Base-by-base conservation (phyloP, 345 rosid genomes). In the Citrus trifoliata region DNA sequence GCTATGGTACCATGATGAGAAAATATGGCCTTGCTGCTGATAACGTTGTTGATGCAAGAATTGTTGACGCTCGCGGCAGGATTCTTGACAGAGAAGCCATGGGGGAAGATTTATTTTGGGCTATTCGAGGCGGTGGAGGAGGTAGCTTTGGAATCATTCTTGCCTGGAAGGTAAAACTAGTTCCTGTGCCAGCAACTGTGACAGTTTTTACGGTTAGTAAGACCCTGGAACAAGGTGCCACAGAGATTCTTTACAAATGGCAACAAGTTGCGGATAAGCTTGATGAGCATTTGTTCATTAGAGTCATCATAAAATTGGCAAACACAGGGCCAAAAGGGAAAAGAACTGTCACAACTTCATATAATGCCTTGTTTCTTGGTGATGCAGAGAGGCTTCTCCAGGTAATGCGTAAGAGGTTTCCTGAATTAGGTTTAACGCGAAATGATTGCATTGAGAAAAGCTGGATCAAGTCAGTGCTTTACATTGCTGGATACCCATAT, bases 81-180 rank as follows among this genome's bases (percentile, higher is more conserved):
- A 28, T 80, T 56, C 71, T 75, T 25, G 71, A 80, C 42, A 30
- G 82, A 37, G 58, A 24, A 32, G 38, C 74, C 14, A 78, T 78
- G 78, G 82, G 82, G 10, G 82, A 76, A 38, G 83, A 80, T 53
- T 48, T 80, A 24, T 80, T 80, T 72, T 80, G 83, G 83, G 83
- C 80, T 1, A 76, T 80, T 2, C 25, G 71, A n/a, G 83, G 83
- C 4, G 76, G 76, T 0, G 79, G 42, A 3, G 83, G 79, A 60
- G 79, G 53, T 21, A 76, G 79, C 30, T 80, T 76, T 37, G 83
- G 80, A 48, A 24, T 70, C 18, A 53, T 80, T 35, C 59, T 80
- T 27, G 4, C 71, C 2, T 80, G 83, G 80, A 76, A 71, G 51
- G 55, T 80, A 16, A 76, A 69, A 62, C 27, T 76, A n/a, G 81